Evolutionary conservation across 495 filamentous ascomycete species (phyloP), one percentile per base, ranked within the genome.

Genomic region (Bacidia rubella): DNA sequence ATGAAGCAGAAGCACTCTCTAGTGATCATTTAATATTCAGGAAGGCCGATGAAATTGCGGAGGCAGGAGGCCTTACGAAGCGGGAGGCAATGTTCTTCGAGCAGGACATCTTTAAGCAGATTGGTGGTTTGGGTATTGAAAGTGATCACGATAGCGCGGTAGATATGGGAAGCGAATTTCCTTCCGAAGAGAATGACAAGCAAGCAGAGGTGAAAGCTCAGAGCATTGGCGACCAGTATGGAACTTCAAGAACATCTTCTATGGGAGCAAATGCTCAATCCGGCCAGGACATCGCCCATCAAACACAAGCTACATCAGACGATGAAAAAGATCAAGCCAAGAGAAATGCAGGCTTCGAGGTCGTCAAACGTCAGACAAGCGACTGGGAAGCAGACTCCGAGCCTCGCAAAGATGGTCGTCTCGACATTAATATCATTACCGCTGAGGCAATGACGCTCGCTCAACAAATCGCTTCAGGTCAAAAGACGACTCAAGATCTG

Each of bases 371-470:
- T 9, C 66, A 68, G 1, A 11, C 38, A 9, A 53, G 35, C 15
- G 78, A 83, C 54, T 82, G 76, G 74, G 85, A 87, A 57, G 74
- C 82, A 26, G 68, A 76, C 42, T 74, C 78, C 11, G 83, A 85
- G 60, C 80, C 80, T 29, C 75, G 70, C 27, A 75, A 79, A 54
- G 79, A 87, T 63, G 81, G 83, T 44, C 78, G 74, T 12, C 56
- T 67, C 80, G 88, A 95, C 57, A 96, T 99, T 70, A 86, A 96
- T 65, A 96, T 99, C 60, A 92, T 97, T 59, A 99, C 92, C 9
- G 92, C 90, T 19, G 93, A 99, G 71, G 92, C 92, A 54, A 99
- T 99, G 92, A 88, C 87, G 7, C 75, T 99, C n/a, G 92, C 92
- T 1, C 92, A 97, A 52, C 77, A 86, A 61, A 79, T 99, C 53